Percentiles rank a stretch among this genome's conserved stretches.
These are phyloP conservation scores for Dinochytrium kinnereticum DNA, from an alignment of 371 early-diverging fungal species.

Conservation along the genomic window DNA sequence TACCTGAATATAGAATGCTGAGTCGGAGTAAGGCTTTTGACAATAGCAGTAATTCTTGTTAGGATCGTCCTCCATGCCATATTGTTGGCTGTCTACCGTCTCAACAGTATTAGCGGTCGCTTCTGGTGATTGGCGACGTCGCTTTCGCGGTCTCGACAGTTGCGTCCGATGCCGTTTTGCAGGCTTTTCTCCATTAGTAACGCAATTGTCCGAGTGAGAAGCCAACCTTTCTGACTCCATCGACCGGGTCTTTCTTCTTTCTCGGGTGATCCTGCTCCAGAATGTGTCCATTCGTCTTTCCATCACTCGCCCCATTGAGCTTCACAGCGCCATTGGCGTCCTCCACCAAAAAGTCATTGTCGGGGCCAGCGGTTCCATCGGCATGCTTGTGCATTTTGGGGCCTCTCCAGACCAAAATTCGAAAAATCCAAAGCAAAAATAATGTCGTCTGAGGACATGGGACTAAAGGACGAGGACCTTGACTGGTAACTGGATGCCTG, in stretches of 20 bases:
- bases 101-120: not conserved
- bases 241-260: conserved; percentile 1
- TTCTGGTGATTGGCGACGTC: not conserved
- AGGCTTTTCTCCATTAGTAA: not conserved
- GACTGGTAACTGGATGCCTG: conserved; percentile 6
- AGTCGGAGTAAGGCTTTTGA: conserved; percentile 31
- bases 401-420: not conserved
- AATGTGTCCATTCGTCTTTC: not conserved
- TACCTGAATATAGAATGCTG: conserved; percentile 44
- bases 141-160: conserved; percentile 17
- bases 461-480: not conserved
- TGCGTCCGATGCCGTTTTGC: conserved; percentile 7
- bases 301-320: not conserved
- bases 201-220: not conserved
- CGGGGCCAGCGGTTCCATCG: too few relatives aligned
- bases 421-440: not conserved
- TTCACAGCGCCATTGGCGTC: not conserved
- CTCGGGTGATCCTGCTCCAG: not conserved
- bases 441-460: not conserved
- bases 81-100: not conserved
- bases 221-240: not conserved
- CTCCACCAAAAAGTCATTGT: not conserved
- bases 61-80: conserved; percentile 14
- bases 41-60: conserved; percentile 43
- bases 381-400: not conserved